Percentiles rank a stretch among this genome's conserved stretches.
These are phyloP conservation scores for Pachysandra terminalis DNA, from an alignment of 164 flowering plant genomes.

Conservation along the genomic window DNA sequence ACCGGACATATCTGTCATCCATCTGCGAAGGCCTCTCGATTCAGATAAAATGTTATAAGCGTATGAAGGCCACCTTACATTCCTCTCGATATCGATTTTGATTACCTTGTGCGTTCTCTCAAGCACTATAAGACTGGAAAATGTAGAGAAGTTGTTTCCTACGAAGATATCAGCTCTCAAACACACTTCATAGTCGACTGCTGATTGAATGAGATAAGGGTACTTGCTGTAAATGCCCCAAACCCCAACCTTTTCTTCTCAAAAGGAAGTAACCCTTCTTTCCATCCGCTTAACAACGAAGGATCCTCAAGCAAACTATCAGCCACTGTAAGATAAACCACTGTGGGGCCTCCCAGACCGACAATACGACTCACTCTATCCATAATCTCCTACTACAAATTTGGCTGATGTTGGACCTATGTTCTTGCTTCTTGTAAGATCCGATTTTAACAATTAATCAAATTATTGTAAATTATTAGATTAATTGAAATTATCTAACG, in stretches of 20 bases:
- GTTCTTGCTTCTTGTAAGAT: constrained; percentile 86
- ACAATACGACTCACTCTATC: constrained; percentile 63
- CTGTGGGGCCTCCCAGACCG: constrained; percentile 38
- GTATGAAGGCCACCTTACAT: constrained; percentile 74
- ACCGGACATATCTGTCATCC: constrained; percentile 83
- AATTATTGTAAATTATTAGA: no score
- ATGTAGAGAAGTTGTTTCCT: constrained; percentile 94
- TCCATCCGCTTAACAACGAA: constrained; percentile 73
- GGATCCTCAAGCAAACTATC: constrained; percentile 75
- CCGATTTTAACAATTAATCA: no score
- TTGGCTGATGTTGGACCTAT: constrained; percentile 46
- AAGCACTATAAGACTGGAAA: constrained; percentile 85
- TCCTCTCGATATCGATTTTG: constrained; percentile 31
- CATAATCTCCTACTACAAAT: constrained; percentile 87
- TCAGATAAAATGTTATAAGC: constrained; percentile 78
- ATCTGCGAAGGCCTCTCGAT: constrained; percentile 55
- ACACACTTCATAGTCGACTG: constrained; percentile 97
- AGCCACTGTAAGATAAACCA: constrained; percentile 86
- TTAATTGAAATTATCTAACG: no score
- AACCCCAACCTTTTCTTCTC: constrained; percentile 84
- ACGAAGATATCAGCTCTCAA: constrained; percentile 80
- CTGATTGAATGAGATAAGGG: constrained; percentile 87
- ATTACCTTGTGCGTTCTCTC: constrained; percentile 78
- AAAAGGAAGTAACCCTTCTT: constrained; percentile 59
- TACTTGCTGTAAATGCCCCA: constrained; percentile 60